phyloP scores from a whole-genome alignment of 106 monocot genomes.

The Amphibolis antarctica region DNA sequence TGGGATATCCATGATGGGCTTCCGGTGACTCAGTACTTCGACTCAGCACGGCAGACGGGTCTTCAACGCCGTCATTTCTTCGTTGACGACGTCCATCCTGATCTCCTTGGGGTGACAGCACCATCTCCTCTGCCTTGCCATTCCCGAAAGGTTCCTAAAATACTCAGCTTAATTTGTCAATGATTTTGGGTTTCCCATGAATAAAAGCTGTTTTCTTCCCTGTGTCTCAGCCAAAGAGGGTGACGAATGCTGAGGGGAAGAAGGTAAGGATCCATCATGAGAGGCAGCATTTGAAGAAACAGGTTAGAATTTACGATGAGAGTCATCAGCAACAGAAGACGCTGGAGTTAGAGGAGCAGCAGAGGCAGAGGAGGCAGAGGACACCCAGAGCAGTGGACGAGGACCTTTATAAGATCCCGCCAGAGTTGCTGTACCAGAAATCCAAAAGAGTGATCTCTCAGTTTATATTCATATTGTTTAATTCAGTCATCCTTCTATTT shows the following conservation, averaged over 20 bases:
- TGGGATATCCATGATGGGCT: slow-evolving; percentile 19
- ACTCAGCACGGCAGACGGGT: background rate
- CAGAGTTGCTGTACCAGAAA: slow-evolving; percentile 11
- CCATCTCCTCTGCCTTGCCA: slow-evolving; percentile 3
- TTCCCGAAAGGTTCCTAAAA: background rate
- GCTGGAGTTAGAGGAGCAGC: background rate
- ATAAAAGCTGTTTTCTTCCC: background rate
- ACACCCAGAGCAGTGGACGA: slow-evolving; percentile 23
- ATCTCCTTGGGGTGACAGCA: slow-evolving; percentile 7
- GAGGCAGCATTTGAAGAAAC: background rate
- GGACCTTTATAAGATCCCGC: slow-evolving; percentile 28
- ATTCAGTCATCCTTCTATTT: no score
- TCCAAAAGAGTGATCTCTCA: slow-evolving; percentile 4
- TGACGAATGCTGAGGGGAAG: slow-evolving; percentile 1
- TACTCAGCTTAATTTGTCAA: no score
- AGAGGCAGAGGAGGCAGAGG: background rate
- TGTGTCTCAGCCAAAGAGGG: slow-evolving; percentile 3
- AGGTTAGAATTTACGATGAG: slow-evolving; percentile 1
- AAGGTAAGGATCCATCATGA: background rate
- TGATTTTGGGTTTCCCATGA: no score
- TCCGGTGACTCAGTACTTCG: slow-evolving; percentile 16
- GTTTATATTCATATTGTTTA: no score
- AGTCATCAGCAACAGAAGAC: background rate
- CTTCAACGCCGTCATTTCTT: slow-evolving; percentile 6
- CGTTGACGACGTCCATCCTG: slow-evolving; percentile 3